Base-by-base conservation (phyloP, 2,329 filamentous ascomycete species). In the Claviceps spartinae region DNA sequence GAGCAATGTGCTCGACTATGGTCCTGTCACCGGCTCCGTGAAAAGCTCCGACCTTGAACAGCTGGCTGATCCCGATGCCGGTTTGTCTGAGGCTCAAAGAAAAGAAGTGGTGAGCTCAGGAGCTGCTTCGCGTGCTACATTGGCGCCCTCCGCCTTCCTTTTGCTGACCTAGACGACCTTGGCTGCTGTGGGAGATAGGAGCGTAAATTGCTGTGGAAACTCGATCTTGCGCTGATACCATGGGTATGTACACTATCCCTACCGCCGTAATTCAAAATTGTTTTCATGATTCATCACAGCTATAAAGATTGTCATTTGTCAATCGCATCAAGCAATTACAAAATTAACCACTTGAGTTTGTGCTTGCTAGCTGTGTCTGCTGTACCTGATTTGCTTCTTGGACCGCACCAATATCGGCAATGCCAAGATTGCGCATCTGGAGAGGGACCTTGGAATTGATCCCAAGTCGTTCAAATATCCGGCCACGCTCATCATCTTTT, bases 401-500 rank as follows among this genome's bases (percentile, higher is more conserved):
- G 81, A 85, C 62, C 75, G 83, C 14, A 89, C 87, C 26, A 91
- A 93, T 60, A 86, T 90, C 54, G 86, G 86, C 45, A 77, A 76
- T 67, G 88, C 79, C 41, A 82, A 79, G 57, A 77, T 83, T 54
- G 77, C 76, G 26, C 69, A 72, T 48, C 66, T 81, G 11, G 48
- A 54, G 18, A 56, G 46, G 4, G 57, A 59, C 13, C 57, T 67
- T 30, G 58, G 72, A 11, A 81, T 85, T 53, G 69, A 93, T 16
- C 57, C 76, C 73, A 75, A 74, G 0, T 73, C 76, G 2, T 67
- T 72, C 6, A 73, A 85, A 61, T 95, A 89, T 69, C 90, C 90
- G 65, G 73, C 78, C 26, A 78, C 82, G 0, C 73, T 95, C 7
- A 87, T 85, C 37, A 84, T 95, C 59, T 95, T 95, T 71, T 95